A percentile compares a stretch with the other conserved stretches of the same genome.
Conservation (phyloP, 768 basidiomycete genomes). For the Imleria badia region DNA sequence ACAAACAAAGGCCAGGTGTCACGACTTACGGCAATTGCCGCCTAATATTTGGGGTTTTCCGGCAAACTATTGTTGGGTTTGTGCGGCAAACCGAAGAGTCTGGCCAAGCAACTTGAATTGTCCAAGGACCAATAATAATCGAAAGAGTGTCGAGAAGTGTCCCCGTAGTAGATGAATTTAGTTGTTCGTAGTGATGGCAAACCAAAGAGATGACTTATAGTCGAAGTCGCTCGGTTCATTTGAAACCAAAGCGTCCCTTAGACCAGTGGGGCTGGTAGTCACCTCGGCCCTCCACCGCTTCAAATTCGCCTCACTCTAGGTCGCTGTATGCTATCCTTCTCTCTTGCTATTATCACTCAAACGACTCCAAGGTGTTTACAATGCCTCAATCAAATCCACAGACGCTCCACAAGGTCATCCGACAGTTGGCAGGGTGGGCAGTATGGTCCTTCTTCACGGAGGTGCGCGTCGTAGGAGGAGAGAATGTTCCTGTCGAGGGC, state of each 20-base stretch:
- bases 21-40: background rate
- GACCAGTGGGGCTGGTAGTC: background rate
- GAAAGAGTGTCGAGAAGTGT: background rate
- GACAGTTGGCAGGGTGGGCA: constrained; percentile 68
- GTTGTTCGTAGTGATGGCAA: background rate
- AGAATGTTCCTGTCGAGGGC: constrained; percentile 83
- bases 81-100: background rate
- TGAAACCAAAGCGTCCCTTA: background rate
- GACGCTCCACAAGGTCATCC: constrained; percentile 67
- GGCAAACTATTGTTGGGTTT: background rate
- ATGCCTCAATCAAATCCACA: constrained; percentile 37
- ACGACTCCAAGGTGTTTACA: background rate
- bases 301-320: background rate
- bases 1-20: no score
- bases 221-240: no score
- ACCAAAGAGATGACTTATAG: no score
- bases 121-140: background rate
- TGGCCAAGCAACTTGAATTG: background rate
- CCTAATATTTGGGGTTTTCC: background rate
- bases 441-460: constrained; percentile 87
- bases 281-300: background rate
- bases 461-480: constrained; percentile 80
- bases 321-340: constrained; percentile 12
- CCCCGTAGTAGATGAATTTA: background rate
- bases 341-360: constrained; percentile 7